Conservation (phyloP, 2,329 filamentous ascomycete genomes). For the Lizonia empirigonia region DNA sequence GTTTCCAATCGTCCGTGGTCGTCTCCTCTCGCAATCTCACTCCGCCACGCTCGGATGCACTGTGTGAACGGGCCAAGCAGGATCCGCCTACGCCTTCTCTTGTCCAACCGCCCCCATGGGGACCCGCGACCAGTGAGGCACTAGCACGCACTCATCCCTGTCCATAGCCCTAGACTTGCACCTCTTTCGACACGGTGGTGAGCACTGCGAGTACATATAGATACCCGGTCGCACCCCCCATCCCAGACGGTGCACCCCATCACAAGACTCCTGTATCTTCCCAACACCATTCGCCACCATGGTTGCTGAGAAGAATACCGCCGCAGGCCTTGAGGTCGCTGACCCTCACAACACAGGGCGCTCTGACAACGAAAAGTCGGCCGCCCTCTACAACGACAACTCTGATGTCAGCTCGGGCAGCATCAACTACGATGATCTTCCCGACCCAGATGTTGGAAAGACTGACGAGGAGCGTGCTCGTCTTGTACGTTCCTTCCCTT, state of each 20-base stretch:
- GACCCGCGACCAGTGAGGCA: conserved; percentile 26
- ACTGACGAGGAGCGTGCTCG: conserved; percentile 41
- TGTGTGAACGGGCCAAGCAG: conserved; percentile 34
- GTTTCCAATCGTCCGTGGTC: conserved; percentile 26
- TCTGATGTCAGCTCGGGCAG: conserved; percentile 30
- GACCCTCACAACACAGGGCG: conserved; percentile 8
- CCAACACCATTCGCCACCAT: conserved; percentile 30
- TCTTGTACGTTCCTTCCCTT: conserved; percentile 32
- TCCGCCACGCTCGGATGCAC: conserved; percentile 36
- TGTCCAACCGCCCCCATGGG: conserved; percentile 47
- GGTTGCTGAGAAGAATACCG: conserved; percentile 36
- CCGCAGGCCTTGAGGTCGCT: conserved; percentile 20
- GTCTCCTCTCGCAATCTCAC: conserved; percentile 14
- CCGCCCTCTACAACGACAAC: conserved; percentile 32
- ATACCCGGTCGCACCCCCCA: conserved; percentile 28
- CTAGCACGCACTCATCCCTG: conserved; percentile 19
- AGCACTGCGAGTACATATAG: conserved; percentile 38
- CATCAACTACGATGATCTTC: conserved; percentile 40
- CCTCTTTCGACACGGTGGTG: conserved; percentile 8
- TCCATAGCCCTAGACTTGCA: conserved; percentile 6
- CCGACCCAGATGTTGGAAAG: conserved; percentile 45
- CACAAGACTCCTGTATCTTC: conserved; percentile 25
- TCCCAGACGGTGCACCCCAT: conserved; percentile 16
- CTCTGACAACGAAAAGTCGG: conserved; percentile 32
- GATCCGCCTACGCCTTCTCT: conserved; percentile 29